Percentiles rank a stretch among this genome's conserved stretches.
Conservation (phyloP, 805 yeast genomes). For the Wickerhamiella siamensis region DNA sequence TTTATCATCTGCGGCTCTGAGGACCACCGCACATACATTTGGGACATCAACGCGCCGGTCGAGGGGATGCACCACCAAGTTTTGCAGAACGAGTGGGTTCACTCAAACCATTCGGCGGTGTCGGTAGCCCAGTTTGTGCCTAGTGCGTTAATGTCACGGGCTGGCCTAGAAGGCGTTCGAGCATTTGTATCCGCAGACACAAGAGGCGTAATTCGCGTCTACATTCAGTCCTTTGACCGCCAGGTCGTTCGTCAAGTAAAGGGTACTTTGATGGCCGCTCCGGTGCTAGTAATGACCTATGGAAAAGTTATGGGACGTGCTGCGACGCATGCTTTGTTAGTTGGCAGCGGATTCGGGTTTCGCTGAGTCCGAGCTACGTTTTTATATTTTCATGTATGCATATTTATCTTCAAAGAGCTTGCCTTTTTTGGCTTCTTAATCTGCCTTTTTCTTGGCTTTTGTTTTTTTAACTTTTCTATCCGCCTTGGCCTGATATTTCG, state of each 20-base stretch:
- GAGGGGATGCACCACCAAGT: not conserved
- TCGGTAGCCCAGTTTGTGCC: constrained; percentile 8
- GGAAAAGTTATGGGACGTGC: not conserved
- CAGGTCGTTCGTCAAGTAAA: not conserved
- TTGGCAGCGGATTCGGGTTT: not conserved
- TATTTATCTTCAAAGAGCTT: not conserved
- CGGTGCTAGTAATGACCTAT: not conserved
- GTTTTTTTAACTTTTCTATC: not conserved
- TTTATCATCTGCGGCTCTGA: constrained; percentile 71
- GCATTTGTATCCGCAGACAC: not conserved
- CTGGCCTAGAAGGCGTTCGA: not conserved
- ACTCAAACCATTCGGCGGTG: constrained; percentile 1
- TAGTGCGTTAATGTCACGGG: constrained; percentile 1
- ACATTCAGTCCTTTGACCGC: not conserved
- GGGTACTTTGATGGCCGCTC: not conserved
- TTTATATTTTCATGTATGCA: not conserved
- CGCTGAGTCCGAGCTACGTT: not conserved
- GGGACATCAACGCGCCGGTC: constrained; percentile 35
- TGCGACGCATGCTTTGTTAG: not conserved
- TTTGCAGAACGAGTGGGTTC: constrained; percentile 3
- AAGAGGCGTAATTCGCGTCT: not conserved
- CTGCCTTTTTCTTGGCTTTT: not conserved
- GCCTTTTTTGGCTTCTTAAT: no score
- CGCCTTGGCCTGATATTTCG: not conserved
- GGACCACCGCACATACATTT: constrained; percentile 73